Conservation (phyloP, 805 yeast genomes). For the Lipomyces chichibuensis region DNA sequence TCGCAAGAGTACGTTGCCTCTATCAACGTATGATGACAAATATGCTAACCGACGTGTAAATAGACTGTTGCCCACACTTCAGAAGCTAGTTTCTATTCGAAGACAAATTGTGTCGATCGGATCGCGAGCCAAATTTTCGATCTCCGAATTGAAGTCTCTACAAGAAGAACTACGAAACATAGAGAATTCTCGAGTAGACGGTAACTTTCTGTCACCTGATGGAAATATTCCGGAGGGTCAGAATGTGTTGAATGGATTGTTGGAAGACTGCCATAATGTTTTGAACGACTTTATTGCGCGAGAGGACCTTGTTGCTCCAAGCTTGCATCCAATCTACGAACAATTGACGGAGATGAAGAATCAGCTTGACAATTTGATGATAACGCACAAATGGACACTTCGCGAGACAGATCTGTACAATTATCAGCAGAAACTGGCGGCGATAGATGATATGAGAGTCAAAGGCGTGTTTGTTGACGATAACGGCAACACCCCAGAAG, state of each 20-base stretch:
- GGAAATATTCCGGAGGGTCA: constrained; percentile 43
- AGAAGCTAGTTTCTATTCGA: constrained; percentile 64
- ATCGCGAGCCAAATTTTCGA: constrained; percentile 46
- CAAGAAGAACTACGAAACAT: constrained; percentile 49
- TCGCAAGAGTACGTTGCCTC: constrained; percentile 34
- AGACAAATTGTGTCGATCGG: constrained; percentile 61
- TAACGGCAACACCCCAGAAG: constrained; percentile 49
- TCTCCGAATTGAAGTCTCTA: constrained; percentile 45
- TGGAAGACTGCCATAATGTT: constrained; percentile 81
- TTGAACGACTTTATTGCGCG: constrained; percentile 64
- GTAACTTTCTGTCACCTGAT: constrained; percentile 50
- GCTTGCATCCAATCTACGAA: constrained; percentile 63
- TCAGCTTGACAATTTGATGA: constrained; percentile 76
- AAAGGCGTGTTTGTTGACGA: constrained; percentile 55
- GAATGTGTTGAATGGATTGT: constrained; percentile 46
- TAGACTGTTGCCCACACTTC: constrained; percentile 50
- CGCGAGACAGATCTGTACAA: constrained; percentile 91
- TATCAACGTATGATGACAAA: neutral
- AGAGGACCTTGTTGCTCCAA: constrained; percentile 51
- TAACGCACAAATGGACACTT: constrained; percentile 96
- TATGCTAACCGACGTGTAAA: neutral
- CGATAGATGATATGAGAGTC: constrained; percentile 72
- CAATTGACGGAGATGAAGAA: constrained; percentile 67
- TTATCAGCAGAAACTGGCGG: constrained; percentile 73
- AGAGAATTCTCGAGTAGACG: constrained; percentile 58